Evolutionary conservation across 2,329 filamentous ascomycete species (phyloP).

Genomic region (Cordyceps cateniannulata): DNA sequence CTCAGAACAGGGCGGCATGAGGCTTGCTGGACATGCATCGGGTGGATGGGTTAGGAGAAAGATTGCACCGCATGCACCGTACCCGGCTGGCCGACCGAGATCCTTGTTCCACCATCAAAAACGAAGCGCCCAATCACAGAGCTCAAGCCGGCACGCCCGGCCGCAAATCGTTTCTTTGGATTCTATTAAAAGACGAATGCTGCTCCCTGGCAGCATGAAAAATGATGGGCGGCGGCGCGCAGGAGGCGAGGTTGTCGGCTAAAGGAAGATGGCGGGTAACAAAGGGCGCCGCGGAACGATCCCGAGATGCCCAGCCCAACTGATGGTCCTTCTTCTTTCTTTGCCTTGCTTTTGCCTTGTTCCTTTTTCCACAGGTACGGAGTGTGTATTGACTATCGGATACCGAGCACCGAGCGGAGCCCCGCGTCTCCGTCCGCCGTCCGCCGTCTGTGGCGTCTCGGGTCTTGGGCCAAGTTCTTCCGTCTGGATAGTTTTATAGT

Average conservation of each 20-base stretch:
- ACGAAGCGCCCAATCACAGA: background rate
- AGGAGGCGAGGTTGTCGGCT: background rate
- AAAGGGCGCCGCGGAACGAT: background rate
- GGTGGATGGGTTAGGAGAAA: too few species aligned
- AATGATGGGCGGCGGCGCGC: background rate
- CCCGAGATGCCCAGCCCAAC: too few species aligned
- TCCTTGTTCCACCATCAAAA: background rate
- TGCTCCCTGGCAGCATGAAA: background rate
- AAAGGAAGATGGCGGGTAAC: background rate
- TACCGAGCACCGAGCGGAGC: constrained; percentile 5
- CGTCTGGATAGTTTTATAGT: too few species aligned
- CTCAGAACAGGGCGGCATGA: too few species aligned
- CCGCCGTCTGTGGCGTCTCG: too few species aligned
- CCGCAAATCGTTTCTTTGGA: background rate
- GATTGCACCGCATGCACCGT: too few species aligned
- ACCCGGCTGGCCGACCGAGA: background rate
- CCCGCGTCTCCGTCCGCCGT: constrained; percentile 5
- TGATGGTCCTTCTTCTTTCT: background rate
- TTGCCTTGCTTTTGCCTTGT: background rate
- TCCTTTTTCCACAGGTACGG: background rate
- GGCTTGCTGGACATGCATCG: too few species aligned
- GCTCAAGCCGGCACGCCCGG: background rate
- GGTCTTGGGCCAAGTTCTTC: too few species aligned
- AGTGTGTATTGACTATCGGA: background rate
- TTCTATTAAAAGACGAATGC: background rate